Conservation (phyloP, 331 rosid species). For the Pyracantha coccinea region DNA sequence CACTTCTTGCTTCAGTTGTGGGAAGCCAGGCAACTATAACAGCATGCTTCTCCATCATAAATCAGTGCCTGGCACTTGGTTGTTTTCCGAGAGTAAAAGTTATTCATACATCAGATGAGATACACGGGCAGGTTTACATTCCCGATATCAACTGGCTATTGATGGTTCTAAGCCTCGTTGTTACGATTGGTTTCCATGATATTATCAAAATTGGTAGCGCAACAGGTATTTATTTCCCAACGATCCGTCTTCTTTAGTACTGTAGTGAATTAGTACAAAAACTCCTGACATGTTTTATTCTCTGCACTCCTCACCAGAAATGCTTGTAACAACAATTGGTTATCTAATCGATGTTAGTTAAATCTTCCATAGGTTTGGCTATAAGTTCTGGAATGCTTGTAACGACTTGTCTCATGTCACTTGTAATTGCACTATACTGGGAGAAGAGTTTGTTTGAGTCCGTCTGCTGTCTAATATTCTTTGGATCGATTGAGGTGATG, state of each 20-base stretch:
- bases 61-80: conserved; percentile 67
- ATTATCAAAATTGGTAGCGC: conserved; percentile 64
- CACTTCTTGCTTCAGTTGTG: conserved; percentile 69
- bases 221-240: conserved; percentile 35
- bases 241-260: neutral
- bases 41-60: conserved; percentile 66
- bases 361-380: conserved; percentile 49
- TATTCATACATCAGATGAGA: conserved; percentile 69
- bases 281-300: neutral
- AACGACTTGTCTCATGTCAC: conserved; percentile 68
- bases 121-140: conserved; percentile 68
- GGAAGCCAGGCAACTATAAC: conserved; percentile 91
- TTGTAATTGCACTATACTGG: conserved; percentile 69
- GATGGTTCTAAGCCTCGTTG: conserved; percentile 65
- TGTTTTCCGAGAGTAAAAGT: conserved; percentile 86
- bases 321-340: neutral
- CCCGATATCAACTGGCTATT: conserved; percentile 78
- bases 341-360: neutral
- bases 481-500: conserved; percentile 53
- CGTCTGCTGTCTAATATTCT: conserved; percentile 39
- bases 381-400: conserved; percentile 65
- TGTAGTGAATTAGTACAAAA: neutral
- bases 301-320: neutral
- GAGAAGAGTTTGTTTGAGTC: conserved; percentile 47
- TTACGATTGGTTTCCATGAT: conserved; percentile 57